Percentiles rank a stretch among this genome's conserved stretches.
Evolutionary conservation across 2,329 filamentous ascomycete genomes (phyloP).

Genomic region (Claviceps purpurea): DNA sequence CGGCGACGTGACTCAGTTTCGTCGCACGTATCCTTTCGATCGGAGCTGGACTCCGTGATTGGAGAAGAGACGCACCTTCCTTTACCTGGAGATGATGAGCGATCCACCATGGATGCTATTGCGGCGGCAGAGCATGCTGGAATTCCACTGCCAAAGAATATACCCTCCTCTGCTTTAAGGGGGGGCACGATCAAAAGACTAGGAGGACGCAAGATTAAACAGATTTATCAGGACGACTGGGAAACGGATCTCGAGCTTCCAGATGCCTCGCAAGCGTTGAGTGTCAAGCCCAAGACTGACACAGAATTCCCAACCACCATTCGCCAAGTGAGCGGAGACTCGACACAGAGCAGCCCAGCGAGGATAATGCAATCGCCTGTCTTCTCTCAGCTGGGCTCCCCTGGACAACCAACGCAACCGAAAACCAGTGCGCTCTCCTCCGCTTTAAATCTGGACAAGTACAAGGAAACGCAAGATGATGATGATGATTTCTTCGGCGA

Average conservation of each 20-base stretch:
- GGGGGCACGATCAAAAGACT: constrained; percentile 89
- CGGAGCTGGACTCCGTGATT: constrained; percentile 62
- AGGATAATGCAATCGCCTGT: constrained; percentile 21
- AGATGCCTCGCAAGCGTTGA: constrained; percentile 41
- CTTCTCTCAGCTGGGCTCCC: constrained; percentile 16
- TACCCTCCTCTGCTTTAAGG: constrained; percentile 77
- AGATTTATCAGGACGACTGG: constrained; percentile 68
- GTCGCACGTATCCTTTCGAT: constrained; percentile 68
- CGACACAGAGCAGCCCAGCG: constrained; percentile 38
- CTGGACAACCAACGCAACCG: constrained; percentile 18
- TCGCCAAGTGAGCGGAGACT: constrained; percentile 49
- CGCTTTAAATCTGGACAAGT: constrained; percentile 47
- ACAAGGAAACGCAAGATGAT: constrained; percentile 49
- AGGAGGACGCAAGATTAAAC: constrained; percentile 59
- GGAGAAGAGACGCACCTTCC: constrained; percentile 81
- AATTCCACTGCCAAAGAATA: constrained; percentile 77
- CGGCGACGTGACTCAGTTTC: constrained; percentile 65
- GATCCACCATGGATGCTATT: constrained; percentile 73
- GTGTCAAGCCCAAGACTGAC: constrained; percentile 50
- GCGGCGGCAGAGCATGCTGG: constrained; percentile 76
- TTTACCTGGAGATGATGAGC: constrained; percentile 72
- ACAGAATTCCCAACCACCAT: constrained; percentile 53
- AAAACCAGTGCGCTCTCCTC: constrained; percentile 24
- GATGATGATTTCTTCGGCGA: constrained; percentile 53
- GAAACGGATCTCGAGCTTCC: constrained; percentile 65